A percentile compares a stretch with the other conserved stretches of the same genome.
These are phyloP conservation scores for Hordeum pubiflorum DNA, from an alignment of 202 grass and related monocot genomes.

Conservation along the genomic window DNA sequence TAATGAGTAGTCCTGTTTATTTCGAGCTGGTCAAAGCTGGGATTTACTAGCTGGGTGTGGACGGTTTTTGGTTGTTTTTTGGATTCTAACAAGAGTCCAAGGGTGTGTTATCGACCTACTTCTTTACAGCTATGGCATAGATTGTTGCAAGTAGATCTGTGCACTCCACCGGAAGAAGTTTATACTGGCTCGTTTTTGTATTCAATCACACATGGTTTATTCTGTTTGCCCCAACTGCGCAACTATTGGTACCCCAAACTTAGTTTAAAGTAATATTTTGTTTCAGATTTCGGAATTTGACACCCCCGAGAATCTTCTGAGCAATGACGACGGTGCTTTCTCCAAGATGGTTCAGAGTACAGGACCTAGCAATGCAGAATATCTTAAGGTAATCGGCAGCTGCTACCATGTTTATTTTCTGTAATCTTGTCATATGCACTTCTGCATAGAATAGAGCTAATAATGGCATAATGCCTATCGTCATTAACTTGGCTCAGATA, in stretches of 20 bases:
- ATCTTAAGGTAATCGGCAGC: constrained; percentile 65
- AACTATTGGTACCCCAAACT: constrained; percentile 6
- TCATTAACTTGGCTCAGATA: not conserved
- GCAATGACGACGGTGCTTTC: constrained; percentile 83
- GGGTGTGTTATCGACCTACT: not conserved
- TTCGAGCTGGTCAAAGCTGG: not conserved
- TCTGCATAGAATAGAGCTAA: not conserved
- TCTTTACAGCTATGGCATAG: not conserved
- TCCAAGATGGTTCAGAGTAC: constrained; percentile 97
- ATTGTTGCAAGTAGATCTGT: not conserved
- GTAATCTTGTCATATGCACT: not conserved
- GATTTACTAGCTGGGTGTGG: not conserved
- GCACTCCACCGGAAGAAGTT: not conserved
- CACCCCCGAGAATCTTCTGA: constrained; percentile 78
- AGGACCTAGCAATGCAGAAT: constrained; percentile 88
- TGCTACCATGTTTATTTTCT: not conserved
- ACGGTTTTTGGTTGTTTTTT: not conserved
- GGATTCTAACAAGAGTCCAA: not conserved
- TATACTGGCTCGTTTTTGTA: not conserved
- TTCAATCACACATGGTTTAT: not conserved
- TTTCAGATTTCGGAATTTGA: constrained; percentile 88
- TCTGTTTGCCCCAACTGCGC: not conserved
- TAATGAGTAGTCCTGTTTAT: not conserved
- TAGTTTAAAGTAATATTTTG: not conserved
- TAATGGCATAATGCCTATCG: not conserved